phyloP scores from a whole-genome alignment of 805 yeast genomes.

The Candida hispaniensis region DNA sequence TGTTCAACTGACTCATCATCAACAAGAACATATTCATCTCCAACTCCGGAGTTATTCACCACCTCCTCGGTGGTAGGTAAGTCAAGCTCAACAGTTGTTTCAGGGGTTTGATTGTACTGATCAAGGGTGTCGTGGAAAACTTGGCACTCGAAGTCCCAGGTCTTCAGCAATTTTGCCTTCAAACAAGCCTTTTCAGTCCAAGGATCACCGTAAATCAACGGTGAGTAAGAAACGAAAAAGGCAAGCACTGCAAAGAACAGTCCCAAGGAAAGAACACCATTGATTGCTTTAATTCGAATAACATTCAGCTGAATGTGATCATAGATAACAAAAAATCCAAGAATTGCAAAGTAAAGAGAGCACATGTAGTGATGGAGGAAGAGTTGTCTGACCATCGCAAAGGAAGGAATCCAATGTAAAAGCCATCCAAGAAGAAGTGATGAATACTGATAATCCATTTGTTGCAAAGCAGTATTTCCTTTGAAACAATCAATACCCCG shows the following conservation, averaged over 20 bases:
- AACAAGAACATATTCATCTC: too few relatives aligned
- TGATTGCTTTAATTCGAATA: slow-evolving; percentile 34
- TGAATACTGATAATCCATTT: slow-evolving; percentile 31
- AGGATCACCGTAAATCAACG: slow-evolving; percentile 64
- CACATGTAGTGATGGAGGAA: slow-evolving; percentile 92
- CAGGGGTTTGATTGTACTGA: slow-evolving; percentile 23
- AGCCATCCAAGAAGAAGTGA: slow-evolving; percentile 47
- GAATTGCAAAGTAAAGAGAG: slow-evolving; percentile 76
- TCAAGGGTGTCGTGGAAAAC: slow-evolving; percentile 32
- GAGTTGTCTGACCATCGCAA: slow-evolving; percentile 82
- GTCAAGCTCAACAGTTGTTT: too few relatives aligned
- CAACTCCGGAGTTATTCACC: too few relatives aligned
- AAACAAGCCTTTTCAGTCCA: slow-evolving; percentile 70
- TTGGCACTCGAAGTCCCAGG: slow-evolving; percentile 88
- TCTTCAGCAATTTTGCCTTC: slow-evolving; percentile 43
- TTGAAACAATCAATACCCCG: slow-evolving; percentile 29
- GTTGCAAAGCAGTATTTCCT: slow-evolving; percentile 23
- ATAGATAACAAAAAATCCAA: slow-evolving; percentile 55
- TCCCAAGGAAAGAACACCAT: slow-evolving; percentile 36
- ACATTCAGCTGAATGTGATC: slow-evolving; percentile 27
- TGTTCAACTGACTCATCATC: too few relatives aligned
- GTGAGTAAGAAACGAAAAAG: slow-evolving; percentile 52
- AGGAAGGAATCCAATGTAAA: slow-evolving; percentile 47
- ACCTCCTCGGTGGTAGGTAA: too few relatives aligned
- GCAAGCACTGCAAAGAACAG: slow-evolving; percentile 42